A percentile compares a stretch with the other conserved stretches of the same genome.
Conservation (phyloP, 2,329 filamentous ascomycete genomes). For the Paraphaeosphaeria sporulosa region DNA sequence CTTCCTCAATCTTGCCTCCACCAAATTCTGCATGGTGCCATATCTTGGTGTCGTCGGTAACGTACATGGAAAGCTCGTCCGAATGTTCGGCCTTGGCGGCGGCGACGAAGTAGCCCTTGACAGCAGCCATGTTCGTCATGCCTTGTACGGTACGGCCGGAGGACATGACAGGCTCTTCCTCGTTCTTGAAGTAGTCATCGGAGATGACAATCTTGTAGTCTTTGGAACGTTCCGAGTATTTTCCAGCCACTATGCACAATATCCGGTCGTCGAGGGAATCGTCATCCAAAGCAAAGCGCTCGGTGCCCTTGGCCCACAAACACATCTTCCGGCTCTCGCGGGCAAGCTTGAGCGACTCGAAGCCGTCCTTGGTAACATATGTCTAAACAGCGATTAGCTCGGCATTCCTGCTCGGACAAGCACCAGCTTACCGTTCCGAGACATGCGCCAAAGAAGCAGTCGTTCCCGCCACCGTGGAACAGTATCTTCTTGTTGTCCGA, state of each 20-base stretch:
- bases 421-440: constrained; percentile 58
- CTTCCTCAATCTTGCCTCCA: constrained; percentile 82
- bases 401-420: too few species aligned
- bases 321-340: constrained; percentile 76
- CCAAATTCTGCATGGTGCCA: constrained; percentile 95
- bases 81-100: constrained; percentile 81
- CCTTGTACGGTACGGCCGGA: constrained; percentile 77
- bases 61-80: constrained; percentile 89
- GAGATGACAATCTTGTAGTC: constrained; percentile 83
- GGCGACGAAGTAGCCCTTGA: constrained; percentile 86
- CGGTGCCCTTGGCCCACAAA: constrained; percentile 83
- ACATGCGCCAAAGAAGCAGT: constrained; percentile 48
- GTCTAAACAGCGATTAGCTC: constrained; percentile 43
- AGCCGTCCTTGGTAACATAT: constrained; percentile 85
- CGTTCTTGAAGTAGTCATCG: constrained; percentile 78
- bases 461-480: constrained; percentile 64
- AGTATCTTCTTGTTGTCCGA: constrained; percentile 84
- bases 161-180: constrained; percentile 78
- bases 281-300: constrained; percentile 74
- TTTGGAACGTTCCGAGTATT: constrained; percentile 72
- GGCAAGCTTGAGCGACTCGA: constrained; percentile 73
- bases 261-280: constrained; percentile 72
- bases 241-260: constrained; percentile 80
- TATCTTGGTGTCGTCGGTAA: constrained; percentile 80
- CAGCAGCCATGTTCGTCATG: constrained; percentile 79